Evolutionary conservation across 2,329 filamentous ascomycete genomes (phyloP).

Genomic region (Pestalotiopsis sp.): DNA sequence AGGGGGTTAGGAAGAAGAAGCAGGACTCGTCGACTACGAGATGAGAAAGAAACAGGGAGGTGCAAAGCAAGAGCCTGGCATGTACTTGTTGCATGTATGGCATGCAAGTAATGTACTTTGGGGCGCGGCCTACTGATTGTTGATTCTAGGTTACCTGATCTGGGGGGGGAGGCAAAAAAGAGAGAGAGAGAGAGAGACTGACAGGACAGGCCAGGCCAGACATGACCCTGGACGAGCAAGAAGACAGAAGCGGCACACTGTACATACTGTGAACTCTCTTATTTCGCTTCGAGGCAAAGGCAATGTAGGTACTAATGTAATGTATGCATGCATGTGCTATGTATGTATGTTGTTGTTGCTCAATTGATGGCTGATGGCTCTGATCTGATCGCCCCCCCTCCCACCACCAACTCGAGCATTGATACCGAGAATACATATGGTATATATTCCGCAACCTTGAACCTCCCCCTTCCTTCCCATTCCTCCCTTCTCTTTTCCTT

Average conservation of each 20-base stretch:
- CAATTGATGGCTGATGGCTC: neutral
- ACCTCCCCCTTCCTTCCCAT: neutral
- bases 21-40: neutral
- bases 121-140: neutral
- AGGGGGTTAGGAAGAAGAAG: neutral
- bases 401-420: neutral
- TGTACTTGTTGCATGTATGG: neutral
- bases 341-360: neutral
- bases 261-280: too few species aligned
- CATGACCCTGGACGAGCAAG: neutral
- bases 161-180: neutral
- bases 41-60: neutral
- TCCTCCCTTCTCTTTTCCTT: neutral
- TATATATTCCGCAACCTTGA: conserved; percentile 7
- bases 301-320: neutral
- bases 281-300: conserved; percentile 8
- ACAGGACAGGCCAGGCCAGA: neutral
- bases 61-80: neutral
- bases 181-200: neutral
- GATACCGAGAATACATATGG: neutral
- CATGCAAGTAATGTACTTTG: neutral
- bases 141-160: neutral
- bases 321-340: neutral
- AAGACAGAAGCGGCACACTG: neutral
- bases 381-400: neutral